Percentiles rank a stretch among this genome's conserved stretches.
Evolutionary conservation across 1,284 basidiomycete species (phyloP).

Genomic region (Tylopilus orsonianus): DNA sequence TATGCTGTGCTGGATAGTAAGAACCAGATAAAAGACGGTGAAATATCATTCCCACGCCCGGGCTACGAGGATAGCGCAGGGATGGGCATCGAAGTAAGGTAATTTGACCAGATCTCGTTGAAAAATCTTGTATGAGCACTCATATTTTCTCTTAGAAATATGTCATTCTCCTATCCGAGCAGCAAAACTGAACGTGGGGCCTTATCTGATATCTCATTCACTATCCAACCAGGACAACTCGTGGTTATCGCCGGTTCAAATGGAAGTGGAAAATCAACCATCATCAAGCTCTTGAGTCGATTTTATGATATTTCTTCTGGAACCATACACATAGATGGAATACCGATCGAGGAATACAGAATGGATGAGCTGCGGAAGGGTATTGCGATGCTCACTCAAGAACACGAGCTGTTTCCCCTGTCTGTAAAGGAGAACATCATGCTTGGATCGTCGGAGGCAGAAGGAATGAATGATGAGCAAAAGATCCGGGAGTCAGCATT

Average conservation of each 20-base stretch:
- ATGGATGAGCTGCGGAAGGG: constrained; percentile 72
- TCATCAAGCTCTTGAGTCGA: constrained; percentile 79
- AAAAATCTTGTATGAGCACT: background rate
- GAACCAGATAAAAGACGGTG: constrained; percentile 26
- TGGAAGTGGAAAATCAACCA: constrained; percentile 87
- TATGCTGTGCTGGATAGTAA: constrained; percentile 18
- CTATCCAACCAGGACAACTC: constrained; percentile 45
- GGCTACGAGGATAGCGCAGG: constrained; percentile 24
- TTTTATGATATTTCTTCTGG: constrained; percentile 79
- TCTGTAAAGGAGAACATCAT: constrained; percentile 83
- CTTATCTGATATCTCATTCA: constrained; percentile 41
- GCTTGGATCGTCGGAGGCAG: constrained; percentile 38
- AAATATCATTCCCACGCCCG: constrained; percentile 20
- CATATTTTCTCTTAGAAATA: constrained; percentile 32
- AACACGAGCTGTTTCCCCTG: constrained; percentile 82
- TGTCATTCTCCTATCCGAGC: constrained; percentile 49
- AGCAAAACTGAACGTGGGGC: constrained; percentile 39
- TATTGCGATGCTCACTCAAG: constrained; percentile 83
- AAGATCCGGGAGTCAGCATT: constrained; percentile 37
- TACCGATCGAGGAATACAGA: constrained; percentile 56
- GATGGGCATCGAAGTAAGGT: constrained; percentile 40
- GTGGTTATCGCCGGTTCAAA: constrained; percentile 77
- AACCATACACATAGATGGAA: constrained; percentile 55
- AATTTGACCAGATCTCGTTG: background rate
- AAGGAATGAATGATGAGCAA: constrained; percentile 26